Conservation (phyloP, 306 rosid genomes). For the Malus sylvestris region DNA sequence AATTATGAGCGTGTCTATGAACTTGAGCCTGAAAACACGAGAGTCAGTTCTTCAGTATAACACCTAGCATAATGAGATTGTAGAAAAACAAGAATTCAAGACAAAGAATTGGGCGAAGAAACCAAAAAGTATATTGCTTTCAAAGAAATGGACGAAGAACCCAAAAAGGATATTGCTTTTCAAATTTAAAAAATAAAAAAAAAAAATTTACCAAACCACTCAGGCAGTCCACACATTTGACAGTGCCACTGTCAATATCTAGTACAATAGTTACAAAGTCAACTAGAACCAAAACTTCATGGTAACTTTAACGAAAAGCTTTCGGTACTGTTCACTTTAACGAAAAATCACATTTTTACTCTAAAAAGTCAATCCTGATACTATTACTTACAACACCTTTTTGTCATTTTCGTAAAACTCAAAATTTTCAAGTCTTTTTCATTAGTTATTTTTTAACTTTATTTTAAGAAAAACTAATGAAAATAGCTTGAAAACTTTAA, state of each 20-base stretch:
- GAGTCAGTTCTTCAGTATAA: not conserved
- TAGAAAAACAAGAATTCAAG: not conserved
- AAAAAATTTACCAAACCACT: not conserved
- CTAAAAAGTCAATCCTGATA: too few species aligned
- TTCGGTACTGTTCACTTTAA: too few species aligned
- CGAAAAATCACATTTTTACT: too few species aligned
- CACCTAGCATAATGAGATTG: not conserved
- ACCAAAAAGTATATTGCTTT: not conserved
- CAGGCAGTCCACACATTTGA: not conserved
- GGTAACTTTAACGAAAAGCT: too few species aligned
- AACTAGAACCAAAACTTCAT: not conserved
- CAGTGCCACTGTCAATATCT: not conserved
- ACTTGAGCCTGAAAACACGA: slow-evolving; percentile 71
- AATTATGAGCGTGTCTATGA: slow-evolving; percentile 87
- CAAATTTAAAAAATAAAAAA: too few species aligned
- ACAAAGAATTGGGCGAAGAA: not conserved
- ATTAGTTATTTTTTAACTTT: too few species aligned
- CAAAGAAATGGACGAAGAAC: not conserved
- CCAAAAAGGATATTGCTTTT: not conserved
- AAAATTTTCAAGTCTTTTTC: too few species aligned
- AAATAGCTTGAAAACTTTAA: too few species aligned
- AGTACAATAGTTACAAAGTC: not conserved
- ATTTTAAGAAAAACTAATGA: too few species aligned
- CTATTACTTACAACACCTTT: too few species aligned
- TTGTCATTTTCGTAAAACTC: too few species aligned